Evolutionary conservation across 129 eudicot genomes (phyloP), one percentile per base, ranked within the genome.

Genomic region (Flaveria ramosissima): DNA sequence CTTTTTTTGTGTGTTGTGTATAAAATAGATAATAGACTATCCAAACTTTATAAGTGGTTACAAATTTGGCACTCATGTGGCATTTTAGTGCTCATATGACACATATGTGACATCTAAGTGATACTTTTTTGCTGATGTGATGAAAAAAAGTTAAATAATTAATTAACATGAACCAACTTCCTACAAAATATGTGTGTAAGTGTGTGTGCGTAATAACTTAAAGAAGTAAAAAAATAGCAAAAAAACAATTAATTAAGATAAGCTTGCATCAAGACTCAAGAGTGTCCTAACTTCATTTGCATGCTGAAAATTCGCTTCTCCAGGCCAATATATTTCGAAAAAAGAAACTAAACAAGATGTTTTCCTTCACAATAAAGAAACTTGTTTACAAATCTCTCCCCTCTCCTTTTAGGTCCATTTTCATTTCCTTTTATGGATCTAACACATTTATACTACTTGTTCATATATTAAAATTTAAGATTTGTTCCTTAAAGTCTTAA

Each of bases 281-380:
- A 32, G 68, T 21, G 77, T 76, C 46, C 51, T 64, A 64, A 76
- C 72, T 39, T 76, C 52, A 76, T 63, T 27, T 64, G 80, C 12
- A 48, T 47, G 64, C 48, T 45, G 32, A 32, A 75, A 61, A n/a
- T 47, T 64, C 55, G 63, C 47, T 32, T 76, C 7, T 36, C 1
- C 7, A 4, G 80, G 19, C 39, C 39, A 63, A 17, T 64, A 20
- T 42, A 64, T 75, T 75, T 75, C 17, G 48, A 74, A 66, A 75
- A 61, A 75, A 46, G 48, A 62, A 75, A 46, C 71, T 17, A 45
- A 48, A 62, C 71, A 75, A 62, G 47, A 75, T 75, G 79, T 75
- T 75, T 75, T 75, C 79, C 79, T 75, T 62, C 71, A n/a, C 48
- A 62, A 26, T 75, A 75, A 75, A 63, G 30, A 27, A 75, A 47